Base-by-base conservation (phyloP, 441 rosid genomes). In the Bruguiera hainesii region DNA sequence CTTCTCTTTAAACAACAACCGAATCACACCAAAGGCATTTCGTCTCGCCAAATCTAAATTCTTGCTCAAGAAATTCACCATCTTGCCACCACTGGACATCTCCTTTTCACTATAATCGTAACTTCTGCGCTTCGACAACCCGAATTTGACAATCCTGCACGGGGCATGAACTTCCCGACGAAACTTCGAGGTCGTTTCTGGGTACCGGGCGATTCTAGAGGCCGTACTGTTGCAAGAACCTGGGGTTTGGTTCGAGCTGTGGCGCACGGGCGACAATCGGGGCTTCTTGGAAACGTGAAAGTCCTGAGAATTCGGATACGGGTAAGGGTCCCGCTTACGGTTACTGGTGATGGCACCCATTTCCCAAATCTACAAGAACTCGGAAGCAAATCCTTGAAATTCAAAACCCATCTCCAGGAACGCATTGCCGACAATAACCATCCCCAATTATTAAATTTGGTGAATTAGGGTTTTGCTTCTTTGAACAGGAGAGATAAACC, bases 281-380 rank as follows among this genome's bases (percentile, higher is more conserved):
- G 78, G 88, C 66, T 81, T 82, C 73, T 90, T 90, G 1, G 81
- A 78, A 61, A 75, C 23, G 31, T 68, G 91, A 63, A 78, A 66
- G 70, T 80, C 78, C 1, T 81, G 79, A 7, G 88, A 71, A 65
- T 76, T 73, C 19, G 71, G 76, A 57, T 73, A 65, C 0, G 75
- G 75, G 16, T 20, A 2, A 2, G 58, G 16, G 55, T 69, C 82
- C n/a, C 91, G 91, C 83, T 90, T 88, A 23, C 91, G 84, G 56
- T 79, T 79, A 73, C 80, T 78, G 11, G 90, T 74, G 61, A 88
- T 69, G 61, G 88, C 93, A 58, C 91, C 96, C 98, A 90, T 90
- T 65, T 53, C n/a, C 10, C 42, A 16, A 73, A 55, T 7, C 73
- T 39, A 66, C 59, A 42, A 10, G 15, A 69, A 71, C 71, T 16